Percentiles rank a stretch among this genome's conserved stretches.
phyloP scores from a whole-genome alignment of 768 basidiomycete genomes.

The Chalciporus sphaerocephalus region DNA sequence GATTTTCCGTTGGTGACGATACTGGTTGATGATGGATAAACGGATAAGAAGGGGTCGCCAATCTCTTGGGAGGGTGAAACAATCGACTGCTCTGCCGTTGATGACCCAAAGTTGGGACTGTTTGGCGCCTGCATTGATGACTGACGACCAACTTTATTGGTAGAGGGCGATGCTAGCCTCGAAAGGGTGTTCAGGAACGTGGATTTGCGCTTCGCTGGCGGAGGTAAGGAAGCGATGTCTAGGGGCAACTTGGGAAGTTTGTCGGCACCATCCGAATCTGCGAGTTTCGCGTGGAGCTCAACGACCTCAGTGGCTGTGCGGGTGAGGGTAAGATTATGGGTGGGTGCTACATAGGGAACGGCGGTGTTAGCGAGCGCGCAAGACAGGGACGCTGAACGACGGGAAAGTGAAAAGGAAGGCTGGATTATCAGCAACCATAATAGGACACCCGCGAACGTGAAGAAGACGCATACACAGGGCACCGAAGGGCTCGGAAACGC shows the following conservation, averaged over 20 bases:
- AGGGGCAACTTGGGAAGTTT: conserved; percentile 62
- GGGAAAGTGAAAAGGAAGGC: conserved; percentile 12
- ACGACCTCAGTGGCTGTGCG: conserved; percentile 72
- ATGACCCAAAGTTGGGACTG: conserved; percentile 31
- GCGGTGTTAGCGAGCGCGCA: conserved; percentile 27
- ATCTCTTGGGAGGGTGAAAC: conserved; percentile 52
- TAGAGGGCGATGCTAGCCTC: conserved; percentile 70
- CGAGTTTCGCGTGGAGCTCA: conserved; percentile 79
- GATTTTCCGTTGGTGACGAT: conserved; percentile 17
- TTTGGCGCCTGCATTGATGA: conserved; percentile 33
- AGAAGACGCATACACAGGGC: conserved; percentile 15
- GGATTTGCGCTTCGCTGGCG: conserved; percentile 68
- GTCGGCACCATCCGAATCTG: conserved; percentile 53
- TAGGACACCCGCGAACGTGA: conserved; percentile 14
- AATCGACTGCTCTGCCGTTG: conserved; percentile 36
- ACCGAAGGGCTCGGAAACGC: conserved; percentile 27
- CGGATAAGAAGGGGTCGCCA: conserved; percentile 56
- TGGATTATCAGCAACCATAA: conserved; percentile 11
- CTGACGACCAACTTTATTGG: conserved; percentile 46
- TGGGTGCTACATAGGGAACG: conserved; percentile 57
- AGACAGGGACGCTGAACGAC: conserved; percentile 16
- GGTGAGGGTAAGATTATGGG: conserved; percentile 84
- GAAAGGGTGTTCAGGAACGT: conserved; percentile 85
- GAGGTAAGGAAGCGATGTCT: conserved; percentile 47
- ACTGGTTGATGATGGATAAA: conserved; percentile 30